phyloP scores from a whole-genome alignment of 306 rosid genomes.

The Crataegus laevigata region DNA sequence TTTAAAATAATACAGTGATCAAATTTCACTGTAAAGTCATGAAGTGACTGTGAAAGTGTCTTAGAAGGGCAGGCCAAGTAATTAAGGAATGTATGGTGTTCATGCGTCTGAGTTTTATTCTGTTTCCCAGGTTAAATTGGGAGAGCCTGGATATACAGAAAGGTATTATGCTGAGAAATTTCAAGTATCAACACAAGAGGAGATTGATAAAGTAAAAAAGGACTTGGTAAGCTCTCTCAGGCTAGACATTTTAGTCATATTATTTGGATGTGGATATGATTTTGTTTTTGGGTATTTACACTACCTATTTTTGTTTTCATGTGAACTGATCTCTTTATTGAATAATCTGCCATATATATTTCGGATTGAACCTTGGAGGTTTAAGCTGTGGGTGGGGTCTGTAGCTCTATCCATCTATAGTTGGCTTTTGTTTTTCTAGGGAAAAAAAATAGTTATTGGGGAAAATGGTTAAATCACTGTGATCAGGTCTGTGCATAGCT shows the following conservation, averaged over 20 bases:
- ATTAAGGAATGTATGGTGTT: background rate
- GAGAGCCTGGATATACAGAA: conserved; percentile 93
- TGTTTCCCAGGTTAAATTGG: conserved; percentile 69
- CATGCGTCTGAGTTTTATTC: background rate
- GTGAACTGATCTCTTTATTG: background rate
- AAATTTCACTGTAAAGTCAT: background rate
- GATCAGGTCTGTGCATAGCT: background rate
- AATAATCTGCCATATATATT: background rate
- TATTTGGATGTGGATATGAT: background rate
- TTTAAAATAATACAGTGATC: background rate
- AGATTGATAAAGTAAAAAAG: conserved; percentile 52
- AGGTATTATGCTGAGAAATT: conserved; percentile 92
- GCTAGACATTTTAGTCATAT: background rate
- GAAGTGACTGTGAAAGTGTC: background rate
- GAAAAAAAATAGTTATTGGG: background rate
- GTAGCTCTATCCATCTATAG: background rate
- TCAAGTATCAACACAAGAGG: conserved; percentile 44
- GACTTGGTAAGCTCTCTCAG: conserved; percentile 38
- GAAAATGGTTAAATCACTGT: background rate
- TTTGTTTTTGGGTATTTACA: background rate
- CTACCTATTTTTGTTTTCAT: background rate
- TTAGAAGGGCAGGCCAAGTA: background rate
- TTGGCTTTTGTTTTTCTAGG: background rate
- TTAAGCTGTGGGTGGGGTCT: background rate
- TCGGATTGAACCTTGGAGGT: background rate